These are phyloP conservation scores for Nigrospora sphaerica DNA, from an alignment of 2,329 filamentous ascomycete genomes.

Conservation along the genomic window DNA sequence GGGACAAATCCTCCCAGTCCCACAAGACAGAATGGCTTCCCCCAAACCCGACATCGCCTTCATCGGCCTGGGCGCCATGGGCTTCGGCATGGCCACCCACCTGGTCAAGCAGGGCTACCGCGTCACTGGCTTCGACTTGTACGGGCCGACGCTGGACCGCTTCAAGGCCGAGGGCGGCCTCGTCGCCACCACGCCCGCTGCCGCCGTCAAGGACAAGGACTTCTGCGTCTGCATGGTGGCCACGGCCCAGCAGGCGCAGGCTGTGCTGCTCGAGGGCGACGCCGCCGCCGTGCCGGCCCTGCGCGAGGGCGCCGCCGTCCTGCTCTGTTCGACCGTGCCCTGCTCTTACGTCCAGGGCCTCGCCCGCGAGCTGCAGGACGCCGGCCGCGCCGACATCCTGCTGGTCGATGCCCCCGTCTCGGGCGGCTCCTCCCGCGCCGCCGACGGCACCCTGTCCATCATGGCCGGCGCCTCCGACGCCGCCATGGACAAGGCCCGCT, in stretches of 20 bases:
- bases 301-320: conserved; percentile 50
- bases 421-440: conserved; percentile 61
- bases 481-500: conserved; percentile 48
- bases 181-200: conserved; percentile 50
- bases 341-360: conserved; percentile 58
- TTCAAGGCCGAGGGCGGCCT: conserved; percentile 58
- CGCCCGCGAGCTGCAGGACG: conserved; percentile 44
- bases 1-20: too few species aligned
- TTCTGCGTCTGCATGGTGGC: conserved; percentile 72
- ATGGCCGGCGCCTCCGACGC: conserved; percentile 59
- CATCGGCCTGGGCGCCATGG: conserved; percentile 75
- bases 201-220: conserved; percentile 50
- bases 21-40: conserved; percentile 14
- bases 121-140: conserved; percentile 68
- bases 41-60: conserved; percentile 47
- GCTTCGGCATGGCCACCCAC: conserved; percentile 73
- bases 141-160: conserved; percentile 56
- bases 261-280: conserved; percentile 54
- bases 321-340: conserved; percentile 66
- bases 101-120: conserved; percentile 59
- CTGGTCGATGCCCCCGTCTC: conserved; percentile 69
- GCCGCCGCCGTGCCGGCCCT: conserved; percentile 41
- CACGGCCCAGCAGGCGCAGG: conserved; percentile 60
- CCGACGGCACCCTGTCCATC: conserved; percentile 66
- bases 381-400: conserved; percentile 53